Percentiles rank a stretch among this genome's conserved stretches.
These are phyloP conservation scores for Dendrobium officinale DNA, from an alignment of 106 monocot genomes.

Conservation along the genomic window DNA sequence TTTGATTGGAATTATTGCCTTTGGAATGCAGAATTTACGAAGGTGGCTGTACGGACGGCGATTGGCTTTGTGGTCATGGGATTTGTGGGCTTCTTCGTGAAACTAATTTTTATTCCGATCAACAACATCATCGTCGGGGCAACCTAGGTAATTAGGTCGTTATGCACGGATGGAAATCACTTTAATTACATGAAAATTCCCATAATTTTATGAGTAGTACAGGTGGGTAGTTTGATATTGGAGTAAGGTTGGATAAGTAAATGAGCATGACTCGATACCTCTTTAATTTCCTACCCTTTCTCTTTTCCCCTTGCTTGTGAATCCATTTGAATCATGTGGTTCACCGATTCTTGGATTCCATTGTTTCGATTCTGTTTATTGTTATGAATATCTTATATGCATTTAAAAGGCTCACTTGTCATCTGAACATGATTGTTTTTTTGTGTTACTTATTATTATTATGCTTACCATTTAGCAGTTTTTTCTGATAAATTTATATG, in stretches of 20 bases:
- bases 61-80: constrained; percentile 74
- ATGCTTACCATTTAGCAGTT: too few species aligned
- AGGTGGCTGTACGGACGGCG: constrained; percentile 59
- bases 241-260: too few species aligned
- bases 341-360: neutral
- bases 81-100: constrained; percentile 67
- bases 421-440: neutral
- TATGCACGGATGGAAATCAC: neutral
- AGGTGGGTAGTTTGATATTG: too few species aligned
- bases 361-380: neutral
- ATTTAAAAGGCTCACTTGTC: neutral
- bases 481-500: too few species aligned
- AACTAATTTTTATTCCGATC: constrained; percentile 69
- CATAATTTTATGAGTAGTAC: neutral
- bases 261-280: too few species aligned
- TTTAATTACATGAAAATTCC: neutral
- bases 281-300: too few species aligned
- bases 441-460: neutral
- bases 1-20: constrained; percentile 3
- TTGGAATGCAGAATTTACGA: constrained; percentile 36
- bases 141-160: constrained; percentile 24
- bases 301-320: neutral
- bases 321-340: neutral
- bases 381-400: neutral
- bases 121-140: constrained; percentile 71